Evolutionary conservation across 805 yeast species (phyloP).

Genomic region (Pichia exigua): DNA sequence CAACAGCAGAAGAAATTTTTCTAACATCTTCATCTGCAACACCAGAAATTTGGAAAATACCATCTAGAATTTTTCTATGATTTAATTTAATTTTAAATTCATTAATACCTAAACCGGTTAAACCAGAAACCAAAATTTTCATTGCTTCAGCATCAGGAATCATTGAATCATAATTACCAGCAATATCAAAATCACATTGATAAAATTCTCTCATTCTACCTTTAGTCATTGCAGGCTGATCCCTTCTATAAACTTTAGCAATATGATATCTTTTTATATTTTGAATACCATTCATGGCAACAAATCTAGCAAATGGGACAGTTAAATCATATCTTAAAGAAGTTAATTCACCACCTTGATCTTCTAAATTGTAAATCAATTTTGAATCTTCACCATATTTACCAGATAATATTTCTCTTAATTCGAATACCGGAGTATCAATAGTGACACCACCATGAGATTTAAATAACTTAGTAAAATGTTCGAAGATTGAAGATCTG

Average conservation of each 20-base stretch:
- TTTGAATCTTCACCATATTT: conserved; percentile 99
- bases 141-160: conserved; percentile 92
- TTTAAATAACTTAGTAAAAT: conserved; percentile 69
- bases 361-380: conserved; percentile 90
- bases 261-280: conserved; percentile 91
- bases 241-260: conserved; percentile 98
- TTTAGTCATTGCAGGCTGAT: conserved; percentile 99
- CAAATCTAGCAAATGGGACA: conserved; percentile 96
- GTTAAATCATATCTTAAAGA: conserved; percentile 94
- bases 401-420: conserved; percentile 91
- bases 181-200: conserved; percentile 97
- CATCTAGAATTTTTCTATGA: conserved; percentile 93
- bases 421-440: conserved; percentile 97
- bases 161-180: conserved; percentile 89
- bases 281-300: conserved; percentile 90
- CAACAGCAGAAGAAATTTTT: conserved; percentile 90
- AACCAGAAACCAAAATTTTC: conserved; percentile 76
- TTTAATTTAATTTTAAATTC: conserved; percentile 90
- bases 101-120: conserved; percentile 70
- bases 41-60: conserved; percentile 91
- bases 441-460: conserved; percentile 98
- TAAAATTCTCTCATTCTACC: conserved; percentile 99
- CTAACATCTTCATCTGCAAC: conserved; percentile 91
- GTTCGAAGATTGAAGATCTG: conserved; percentile 76
- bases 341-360: conserved; percentile 97